Conservation (phyloP, 2,329 filamentous ascomycete species). For the Ophiosphaerella korrae region DNA sequence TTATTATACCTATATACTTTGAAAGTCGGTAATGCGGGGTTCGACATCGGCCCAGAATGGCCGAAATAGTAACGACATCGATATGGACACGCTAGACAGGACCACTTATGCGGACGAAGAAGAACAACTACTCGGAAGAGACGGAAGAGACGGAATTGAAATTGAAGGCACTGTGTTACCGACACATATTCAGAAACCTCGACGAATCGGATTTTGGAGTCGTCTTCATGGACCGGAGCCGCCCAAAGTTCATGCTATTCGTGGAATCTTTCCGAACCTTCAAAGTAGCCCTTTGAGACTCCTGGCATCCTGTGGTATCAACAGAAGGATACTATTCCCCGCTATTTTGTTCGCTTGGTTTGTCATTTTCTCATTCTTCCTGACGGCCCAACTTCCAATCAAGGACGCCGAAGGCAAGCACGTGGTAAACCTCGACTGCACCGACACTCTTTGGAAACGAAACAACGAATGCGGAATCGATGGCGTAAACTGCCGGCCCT, state of each 20-base stretch:
- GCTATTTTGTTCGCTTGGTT: slow-evolving; percentile 68
- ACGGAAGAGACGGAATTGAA: slow-evolving; percentile 31
- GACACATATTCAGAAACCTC: neutral
- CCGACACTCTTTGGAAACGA: slow-evolving; percentile 70
- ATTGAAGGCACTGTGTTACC: slow-evolving; percentile 26
- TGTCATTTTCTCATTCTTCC: slow-evolving; percentile 67
- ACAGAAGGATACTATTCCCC: slow-evolving; percentile 62
- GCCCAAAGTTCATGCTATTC: slow-evolving; percentile 50
- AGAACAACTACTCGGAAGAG: slow-evolving; percentile 29
- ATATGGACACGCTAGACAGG: neutral
- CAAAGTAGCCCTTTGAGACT: slow-evolving; percentile 69
- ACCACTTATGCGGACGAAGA: slow-evolving; percentile 30
- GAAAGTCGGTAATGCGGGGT: no score
- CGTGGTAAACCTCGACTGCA: slow-evolving; percentile 69
- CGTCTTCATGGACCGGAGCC: slow-evolving; percentile 52
- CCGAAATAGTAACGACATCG: slow-evolving; percentile 1
- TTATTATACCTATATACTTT: no score
- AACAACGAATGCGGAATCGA: slow-evolving; percentile 76
- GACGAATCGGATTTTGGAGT: slow-evolving; percentile 12
- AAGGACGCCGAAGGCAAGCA: slow-evolving; percentile 68
- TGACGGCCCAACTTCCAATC: slow-evolving; percentile 63
- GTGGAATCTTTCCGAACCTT: slow-evolving; percentile 63
- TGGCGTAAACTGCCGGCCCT: slow-evolving; percentile 75
- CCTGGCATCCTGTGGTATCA: slow-evolving; percentile 51
- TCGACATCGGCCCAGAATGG: no score